These are phyloP conservation scores for Scorias spongiosa DNA, from an alignment of 2,329 filamentous ascomycete species.

Conservation along the genomic window DNA sequence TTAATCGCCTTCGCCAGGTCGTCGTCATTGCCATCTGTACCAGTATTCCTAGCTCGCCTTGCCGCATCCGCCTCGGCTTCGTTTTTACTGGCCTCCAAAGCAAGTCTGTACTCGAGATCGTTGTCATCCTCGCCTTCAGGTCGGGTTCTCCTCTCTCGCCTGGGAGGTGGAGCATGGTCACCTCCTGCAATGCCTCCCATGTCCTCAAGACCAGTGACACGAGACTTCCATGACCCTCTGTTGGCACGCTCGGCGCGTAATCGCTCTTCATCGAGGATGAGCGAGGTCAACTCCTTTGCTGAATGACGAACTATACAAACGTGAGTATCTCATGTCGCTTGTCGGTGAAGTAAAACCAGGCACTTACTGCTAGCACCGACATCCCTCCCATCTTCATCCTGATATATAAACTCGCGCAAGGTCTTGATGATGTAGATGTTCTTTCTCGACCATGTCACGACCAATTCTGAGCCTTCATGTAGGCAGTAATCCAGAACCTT, in stretches of 20 bases:
- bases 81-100: slow-evolving; percentile 85
- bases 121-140: slow-evolving; percentile 49
- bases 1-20: slow-evolving; percentile 91
- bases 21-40: slow-evolving; percentile 47
- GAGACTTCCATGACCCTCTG: slow-evolving; percentile 89
- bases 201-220: slow-evolving; percentile 86
- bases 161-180: slow-evolving; percentile 21
- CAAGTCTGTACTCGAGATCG: slow-evolving; percentile 77
- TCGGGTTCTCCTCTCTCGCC: slow-evolving; percentile 22
- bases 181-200: slow-evolving; percentile 33
- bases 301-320: slow-evolving; percentile 68
- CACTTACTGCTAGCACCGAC: slow-evolving; percentile 90
- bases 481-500: slow-evolving; percentile 97
- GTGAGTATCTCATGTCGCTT: neutral
- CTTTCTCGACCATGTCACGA: slow-evolving; percentile 95
- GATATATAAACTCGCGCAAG: slow-evolving; percentile 86
- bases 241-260: slow-evolving; percentile 80
- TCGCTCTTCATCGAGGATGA: slow-evolving; percentile 88
- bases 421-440: slow-evolving; percentile 99
- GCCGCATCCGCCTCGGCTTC: slow-evolving; percentile 85
- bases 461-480: slow-evolving; percentile 89
- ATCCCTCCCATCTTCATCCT: slow-evolving; percentile 88
- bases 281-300: slow-evolving; percentile 83
- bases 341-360: neutral
- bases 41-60: slow-evolving; percentile 32